phyloP scores from a whole-genome alignment of 352 stramenopile species.

The Albugo candida region DNA sequence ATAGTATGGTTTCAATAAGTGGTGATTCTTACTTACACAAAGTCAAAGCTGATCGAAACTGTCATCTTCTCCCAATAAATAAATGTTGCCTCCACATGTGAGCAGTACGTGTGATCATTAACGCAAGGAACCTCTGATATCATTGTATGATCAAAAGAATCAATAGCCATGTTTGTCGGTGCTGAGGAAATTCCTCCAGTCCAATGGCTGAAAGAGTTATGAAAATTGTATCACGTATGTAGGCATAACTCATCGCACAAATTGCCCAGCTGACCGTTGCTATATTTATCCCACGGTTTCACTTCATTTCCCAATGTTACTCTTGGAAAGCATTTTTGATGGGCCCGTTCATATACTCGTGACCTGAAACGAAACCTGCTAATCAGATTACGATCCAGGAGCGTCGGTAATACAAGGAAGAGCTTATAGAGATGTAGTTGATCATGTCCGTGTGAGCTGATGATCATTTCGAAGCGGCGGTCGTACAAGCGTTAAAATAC shows the following conservation, averaged over 20 bases:
- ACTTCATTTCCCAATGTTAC: conserved; percentile 15
- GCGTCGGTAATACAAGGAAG: too few relatives aligned
- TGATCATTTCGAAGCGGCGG: conserved; percentile 63
- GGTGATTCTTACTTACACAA: not conserved
- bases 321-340: conserved; percentile 83
- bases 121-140: conserved; percentile 37
- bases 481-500: conserved; percentile 78
- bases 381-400: not conserved
- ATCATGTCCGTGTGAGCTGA: conserved; percentile 38
- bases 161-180: conserved; percentile 11
- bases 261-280: conserved; percentile 41
- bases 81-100: conserved; percentile 28
- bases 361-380: conserved; percentile 12
- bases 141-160: not conserved
- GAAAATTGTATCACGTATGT: conserved; percentile 1
- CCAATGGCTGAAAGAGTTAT: conserved; percentile 3
- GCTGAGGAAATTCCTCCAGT: conserved; percentile 1
- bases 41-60: conserved; percentile 34
- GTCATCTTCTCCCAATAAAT: conserved; percentile 65
- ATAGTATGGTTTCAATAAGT: not conserved
- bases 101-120: conserved; percentile 50
- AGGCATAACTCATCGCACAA: not conserved
- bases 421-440: conserved; percentile 61
- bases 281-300: conserved; percentile 51
- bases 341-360: conserved; percentile 84